Percentiles rank a stretch among this genome's conserved stretches.
Evolutionary conservation across 1,284 basidiomycete species (phyloP).

Genomic region (Tetrapyrgos nigripes): DNA sequence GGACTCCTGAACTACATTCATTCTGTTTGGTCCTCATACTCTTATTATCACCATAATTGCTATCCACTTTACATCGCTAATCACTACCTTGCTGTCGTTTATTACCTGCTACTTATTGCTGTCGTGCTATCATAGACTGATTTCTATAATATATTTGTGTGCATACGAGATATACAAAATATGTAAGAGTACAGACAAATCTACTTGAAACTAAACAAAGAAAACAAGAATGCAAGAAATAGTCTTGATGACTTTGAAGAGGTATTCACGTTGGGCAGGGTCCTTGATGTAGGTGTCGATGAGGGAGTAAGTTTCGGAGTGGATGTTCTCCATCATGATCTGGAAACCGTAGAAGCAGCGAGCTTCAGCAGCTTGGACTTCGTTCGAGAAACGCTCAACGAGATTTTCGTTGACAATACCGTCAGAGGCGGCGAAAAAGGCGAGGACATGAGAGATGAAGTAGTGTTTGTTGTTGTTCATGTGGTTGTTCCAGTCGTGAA

Average conservation of each 20-base stretch:
- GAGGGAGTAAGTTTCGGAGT: slow-evolving; percentile 75
- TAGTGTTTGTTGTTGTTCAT: slow-evolving; percentile 22
- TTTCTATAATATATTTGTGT: too few relatives aligned
- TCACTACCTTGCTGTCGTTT: too few relatives aligned
- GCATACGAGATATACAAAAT: too few relatives aligned
- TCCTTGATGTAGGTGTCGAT: slow-evolving; percentile 56
- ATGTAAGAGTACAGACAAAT: too few relatives aligned
- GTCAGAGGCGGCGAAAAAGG: slow-evolving; percentile 74
- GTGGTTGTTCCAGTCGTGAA: slow-evolving; percentile 21
- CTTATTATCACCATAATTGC: too few relatives aligned
- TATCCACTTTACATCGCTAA: too few relatives aligned
- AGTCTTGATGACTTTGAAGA: slow-evolving; percentile 38
- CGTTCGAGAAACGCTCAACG: slow-evolving; percentile 68
- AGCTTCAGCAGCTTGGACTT: slow-evolving; percentile 73
- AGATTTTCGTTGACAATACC: slow-evolving; percentile 80
- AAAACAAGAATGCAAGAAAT: slow-evolving; percentile 69
- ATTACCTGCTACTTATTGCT: too few relatives aligned
- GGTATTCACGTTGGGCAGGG: slow-evolving; percentile 11
- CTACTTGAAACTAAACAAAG: too few relatives aligned
- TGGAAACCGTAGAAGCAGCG: slow-evolving; percentile 80
- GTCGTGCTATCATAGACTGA: too few relatives aligned
- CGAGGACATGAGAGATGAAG: slow-evolving; percentile 53
- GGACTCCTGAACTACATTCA: too few relatives aligned
- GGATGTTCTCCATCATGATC: slow-evolving; percentile 78
- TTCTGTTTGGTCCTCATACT: too few relatives aligned